Evolutionary conservation across 805 yeast genomes (phyloP), one percentile per base, ranked within the genome.

Genomic region (Metschnikowia santaceciliae): DNA sequence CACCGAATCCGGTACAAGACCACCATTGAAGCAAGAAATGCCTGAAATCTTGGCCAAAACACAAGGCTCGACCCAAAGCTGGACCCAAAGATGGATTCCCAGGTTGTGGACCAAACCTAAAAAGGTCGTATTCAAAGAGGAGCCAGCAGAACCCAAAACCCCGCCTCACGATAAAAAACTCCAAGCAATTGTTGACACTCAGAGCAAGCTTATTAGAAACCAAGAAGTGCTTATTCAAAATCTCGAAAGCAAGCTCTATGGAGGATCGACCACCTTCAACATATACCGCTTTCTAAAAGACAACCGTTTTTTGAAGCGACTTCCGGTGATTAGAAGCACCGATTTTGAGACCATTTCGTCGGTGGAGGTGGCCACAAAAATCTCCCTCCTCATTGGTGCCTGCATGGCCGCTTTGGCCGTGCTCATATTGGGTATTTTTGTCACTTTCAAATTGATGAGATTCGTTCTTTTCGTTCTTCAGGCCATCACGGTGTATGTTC

Each of bases 231-330:
- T 44, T 33, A 44, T 44, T 13, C 47, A 23, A 15, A 44, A 36
- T 23, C 47, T 44, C n/a, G 47, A 44, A 23, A 44, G 11, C 22
- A 35, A 26, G 47, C 47, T 44, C 41, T 44, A 44, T 26, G 34
- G 47, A 11, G 47, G 47, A 13, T 23, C 40, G 13, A 7, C 6
- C 2, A 6, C 30, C 13, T 44, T 44, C 6, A 23, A 22, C 23
- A 35, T 44, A 11, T 44, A 44, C 17, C 40, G 32, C n/a, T 44
- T 44, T 26, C 19, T 44, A 14, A 34, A 36, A 15, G 23, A 17
- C 15, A 44, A 44, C 19, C 6, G 20, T 3, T 17, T 34, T 3
- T 35, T 40, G 6, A 44, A 35, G 23, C 47, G 40, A 13, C 22
- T 44, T 13, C 47, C 41, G 23, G 15, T 35, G 13, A 34, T 44